phyloP scores from a whole-genome alignment of 2,329 filamentous ascomycete genomes.

The Neonectria sp. region DNA sequence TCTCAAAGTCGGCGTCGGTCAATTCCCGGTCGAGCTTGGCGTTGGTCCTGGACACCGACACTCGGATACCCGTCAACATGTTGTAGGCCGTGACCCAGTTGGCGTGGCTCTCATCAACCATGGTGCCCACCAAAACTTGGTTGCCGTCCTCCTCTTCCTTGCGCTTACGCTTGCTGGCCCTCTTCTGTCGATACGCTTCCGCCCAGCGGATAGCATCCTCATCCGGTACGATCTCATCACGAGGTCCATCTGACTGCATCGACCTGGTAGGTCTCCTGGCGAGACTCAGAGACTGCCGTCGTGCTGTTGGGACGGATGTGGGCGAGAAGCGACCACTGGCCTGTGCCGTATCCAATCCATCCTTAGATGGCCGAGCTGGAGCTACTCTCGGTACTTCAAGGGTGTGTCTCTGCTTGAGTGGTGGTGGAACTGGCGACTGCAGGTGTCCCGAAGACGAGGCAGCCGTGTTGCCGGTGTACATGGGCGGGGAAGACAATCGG shows the following conservation, averaged over 20 bases:
- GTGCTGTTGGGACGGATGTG: slow-evolving; percentile 66
- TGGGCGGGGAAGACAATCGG: slow-evolving; percentile 76
- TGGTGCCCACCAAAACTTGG: slow-evolving; percentile 93
- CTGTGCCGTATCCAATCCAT: slow-evolving; percentile 76
- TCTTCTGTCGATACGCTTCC: slow-evolving; percentile 91
- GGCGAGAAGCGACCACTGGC: slow-evolving; percentile 89
- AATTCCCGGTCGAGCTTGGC: slow-evolving; percentile 94
- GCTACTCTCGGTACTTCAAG: slow-evolving; percentile 85
- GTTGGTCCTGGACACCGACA: slow-evolving; percentile 95
- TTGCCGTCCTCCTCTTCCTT: slow-evolving; percentile 94
- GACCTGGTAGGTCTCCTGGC: slow-evolving; percentile 87
- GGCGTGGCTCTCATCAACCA: slow-evolving; percentile 96
- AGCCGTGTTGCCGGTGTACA: slow-evolving; percentile 62
- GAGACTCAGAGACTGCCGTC: slow-evolving; percentile 87
- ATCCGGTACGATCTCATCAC: slow-evolving; percentile 88
- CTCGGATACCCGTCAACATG: slow-evolving; percentile 98
- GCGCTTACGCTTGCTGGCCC: slow-evolving; percentile 87
- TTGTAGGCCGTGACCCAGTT: slow-evolving; percentile 99
- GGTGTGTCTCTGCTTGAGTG: slow-evolving; percentile 86
- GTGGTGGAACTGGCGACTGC: slow-evolving; percentile 61
- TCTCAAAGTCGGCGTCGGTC: slow-evolving; percentile 92
- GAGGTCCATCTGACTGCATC: slow-evolving; percentile 85
- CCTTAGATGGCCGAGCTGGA: slow-evolving; percentile 79
- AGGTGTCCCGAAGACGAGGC: slow-evolving; percentile 66
- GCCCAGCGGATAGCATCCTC: slow-evolving; percentile 94